Conservation (phyloP, 805 yeast species). For the Starmerella apis region DNA sequence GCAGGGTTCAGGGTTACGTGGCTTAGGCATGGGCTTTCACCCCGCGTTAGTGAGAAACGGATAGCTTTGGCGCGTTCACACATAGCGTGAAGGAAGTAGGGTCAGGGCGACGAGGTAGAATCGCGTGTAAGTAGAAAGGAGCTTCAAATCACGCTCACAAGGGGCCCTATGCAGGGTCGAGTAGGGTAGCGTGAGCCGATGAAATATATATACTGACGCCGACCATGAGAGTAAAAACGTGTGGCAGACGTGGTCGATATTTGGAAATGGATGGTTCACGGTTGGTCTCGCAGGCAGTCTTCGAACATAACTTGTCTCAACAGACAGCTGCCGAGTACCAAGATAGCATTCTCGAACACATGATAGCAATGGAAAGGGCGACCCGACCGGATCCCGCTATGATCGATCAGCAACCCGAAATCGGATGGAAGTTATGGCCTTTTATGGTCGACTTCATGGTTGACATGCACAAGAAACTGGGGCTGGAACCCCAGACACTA, state of each 20-base stretch:
- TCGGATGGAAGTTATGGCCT: conserved; percentile 58
- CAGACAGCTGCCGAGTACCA: conserved; percentile 31
- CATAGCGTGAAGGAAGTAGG: neutral
- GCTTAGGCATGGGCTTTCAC: neutral
- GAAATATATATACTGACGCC: conserved; percentile 10
- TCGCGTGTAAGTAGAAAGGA: conserved; percentile 2
- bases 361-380: conserved; percentile 29
- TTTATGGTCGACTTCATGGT: conserved; percentile 65
- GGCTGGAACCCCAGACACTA: conserved; percentile 57
- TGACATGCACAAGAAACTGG: conserved; percentile 50
- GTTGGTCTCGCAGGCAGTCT: conserved; percentile 16
- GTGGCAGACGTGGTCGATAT: neutral
- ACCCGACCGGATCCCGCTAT: conserved; percentile 47
- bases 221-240: neutral
- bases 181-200: conserved; percentile 7
- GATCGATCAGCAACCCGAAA: conserved; percentile 77
- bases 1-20: conserved; percentile 2
- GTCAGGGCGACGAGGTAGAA: neutral
- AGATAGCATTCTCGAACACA: conserved; percentile 32
- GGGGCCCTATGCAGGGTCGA: conserved; percentile 3
- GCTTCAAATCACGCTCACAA: conserved; percentile 8
- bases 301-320: conserved; percentile 21
- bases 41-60: conserved; percentile 1
- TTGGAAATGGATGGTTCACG: conserved; percentile 10
- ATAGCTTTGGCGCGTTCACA: neutral